These are phyloP conservation scores for Wallacemonas collosoma DNA, from an alignment of 208 protist species.

Conservation along the genomic window DNA sequence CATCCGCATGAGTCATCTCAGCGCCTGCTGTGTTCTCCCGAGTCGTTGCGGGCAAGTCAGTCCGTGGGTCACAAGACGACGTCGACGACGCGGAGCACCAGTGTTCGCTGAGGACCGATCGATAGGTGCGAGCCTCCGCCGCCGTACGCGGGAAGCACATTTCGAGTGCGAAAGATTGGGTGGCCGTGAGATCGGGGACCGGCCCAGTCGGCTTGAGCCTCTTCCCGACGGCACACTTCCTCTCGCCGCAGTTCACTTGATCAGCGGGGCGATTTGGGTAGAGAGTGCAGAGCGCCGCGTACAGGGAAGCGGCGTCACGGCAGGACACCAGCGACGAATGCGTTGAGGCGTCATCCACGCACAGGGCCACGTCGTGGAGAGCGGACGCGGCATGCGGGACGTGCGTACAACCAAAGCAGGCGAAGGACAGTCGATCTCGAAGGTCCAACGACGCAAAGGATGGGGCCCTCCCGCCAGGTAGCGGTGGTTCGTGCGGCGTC, in stretches of 20 bases:
- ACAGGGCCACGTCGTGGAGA: no score
- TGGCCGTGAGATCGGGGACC: not conserved
- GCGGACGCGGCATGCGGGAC: not conserved
- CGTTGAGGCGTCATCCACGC: no score
- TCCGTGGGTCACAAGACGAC: no score
- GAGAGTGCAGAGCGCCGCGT: not conserved
- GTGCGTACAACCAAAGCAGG: slow-evolving; percentile 48
- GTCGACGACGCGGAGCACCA: no score
- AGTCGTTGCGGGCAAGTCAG: no score
- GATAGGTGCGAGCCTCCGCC: not conserved
- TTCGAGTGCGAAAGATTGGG: not conserved
- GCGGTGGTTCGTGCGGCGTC: not conserved
- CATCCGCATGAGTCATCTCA: no score
- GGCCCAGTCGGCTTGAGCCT: not conserved
- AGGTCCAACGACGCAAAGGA: slow-evolving; percentile 28
- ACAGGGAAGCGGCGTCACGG: slow-evolving; percentile 11
- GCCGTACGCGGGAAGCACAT: not conserved
- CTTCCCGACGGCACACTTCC: no score
- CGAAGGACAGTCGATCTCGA: slow-evolving; percentile 36
- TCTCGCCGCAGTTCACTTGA: no score
- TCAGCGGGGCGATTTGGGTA: no score
- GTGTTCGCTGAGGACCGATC: no score
- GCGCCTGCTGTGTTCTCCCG: no score
- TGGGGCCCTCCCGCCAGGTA: not conserved
- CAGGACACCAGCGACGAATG: not conserved